Evolutionary conservation across 495 filamentous ascomycete genomes (phyloP), one percentile per base, ranked within the genome.

Genomic region (Penicillium daleae): DNA sequence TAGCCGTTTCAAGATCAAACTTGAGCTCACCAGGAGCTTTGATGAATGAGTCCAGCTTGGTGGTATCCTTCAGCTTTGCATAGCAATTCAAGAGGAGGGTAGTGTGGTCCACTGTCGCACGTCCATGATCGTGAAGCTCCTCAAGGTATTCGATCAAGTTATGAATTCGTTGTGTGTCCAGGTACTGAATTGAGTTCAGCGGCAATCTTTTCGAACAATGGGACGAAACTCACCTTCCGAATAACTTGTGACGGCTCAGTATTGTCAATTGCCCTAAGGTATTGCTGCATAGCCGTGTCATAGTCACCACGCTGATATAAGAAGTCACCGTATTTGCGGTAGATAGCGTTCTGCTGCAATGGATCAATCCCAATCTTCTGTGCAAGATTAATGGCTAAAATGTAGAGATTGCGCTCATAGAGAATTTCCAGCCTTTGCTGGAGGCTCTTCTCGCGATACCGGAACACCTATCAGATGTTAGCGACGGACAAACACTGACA

Each of bases 91-190:
- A 77, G 19, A 99, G 78, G 29, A 99, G 81, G 0, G 93, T 99
- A 1, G 95, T 99, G 70, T 99, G 95, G 64, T 99, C 95, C n/a
- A 91, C 89, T 2, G 92, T 97, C 7, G 95, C 95, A 67, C 87
- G 91, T 71, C 94, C 90, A 68, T 96, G 93, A 57, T 97, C 92
- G 72, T 99, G 95, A 27, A 99, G 78, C 74, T 97, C 92, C 78
- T 99, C 95, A 10, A 99, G 85, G 70, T 98, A 99, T 74, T 97
- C 93, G 65, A 99, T 99, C 17, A 99, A 80, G 69, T 98, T 97
- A 63, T 97, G 92, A 74, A 99, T 97, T 66, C 93, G 83, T 78
- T 98, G 94, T 0, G 93, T 97, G 65, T 98, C 95, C 26, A 99
- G 82, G 66, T 93, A 97, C 88, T 92, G 35, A 49, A 56, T 12